Base-by-base conservation (phyloP, 768 basidiomycete species). In the Vararia minispora region DNA sequence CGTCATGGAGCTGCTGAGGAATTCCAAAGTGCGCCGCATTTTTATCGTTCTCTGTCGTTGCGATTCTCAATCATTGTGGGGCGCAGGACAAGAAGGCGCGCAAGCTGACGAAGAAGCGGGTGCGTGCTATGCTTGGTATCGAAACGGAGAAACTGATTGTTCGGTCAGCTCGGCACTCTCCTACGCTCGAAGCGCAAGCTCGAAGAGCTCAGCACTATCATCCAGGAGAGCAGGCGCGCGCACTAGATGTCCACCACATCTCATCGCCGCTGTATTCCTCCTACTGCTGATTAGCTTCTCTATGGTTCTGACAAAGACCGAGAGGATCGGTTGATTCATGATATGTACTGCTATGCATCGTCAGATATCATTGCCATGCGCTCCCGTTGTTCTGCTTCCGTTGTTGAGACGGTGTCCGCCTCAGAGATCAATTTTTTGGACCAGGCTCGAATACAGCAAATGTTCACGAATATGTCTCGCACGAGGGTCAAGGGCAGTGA, bases 91-190 rank as follows among this genome's bases (percentile, higher is more conserved):
- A 99, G 79, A 97, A 94, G 68, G 94, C 94, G 43, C 76, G 90
- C 63, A 98, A 98, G 71, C 71, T 98, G 72, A 92, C 91, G 53
- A 99, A 99, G 81, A 97, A 94, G 73, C 81, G 91, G 73, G 94
- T 95, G 56, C 52, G 81, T 76, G n/a, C 41, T 16, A 25, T 4
- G 23, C 11, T 33, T 35, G n/a, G 4, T 20, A 13, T 23, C 9
- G 6, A 13, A 17, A 35, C 32, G 5, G 14, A 23, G 21, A 32
- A 20, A 31, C 18, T 41, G 42, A 47, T 31, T 25, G 41, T 26
- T 41, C 14, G 46, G 26, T 35, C 54, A 91, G 90, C 81, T 99
- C 56, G 95, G 95, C 26, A 98, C 95, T n/a, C 75, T 98, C 51
- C 70, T 92, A 57, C 89, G 95, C 53, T 94, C 92, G 52, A 99